Percentiles rank a stretch among this genome's conserved stretches.
Evolutionary conservation across 2,329 filamentous ascomycete species (phyloP).

Genomic region (Tolypocladium pustulatum): DNA sequence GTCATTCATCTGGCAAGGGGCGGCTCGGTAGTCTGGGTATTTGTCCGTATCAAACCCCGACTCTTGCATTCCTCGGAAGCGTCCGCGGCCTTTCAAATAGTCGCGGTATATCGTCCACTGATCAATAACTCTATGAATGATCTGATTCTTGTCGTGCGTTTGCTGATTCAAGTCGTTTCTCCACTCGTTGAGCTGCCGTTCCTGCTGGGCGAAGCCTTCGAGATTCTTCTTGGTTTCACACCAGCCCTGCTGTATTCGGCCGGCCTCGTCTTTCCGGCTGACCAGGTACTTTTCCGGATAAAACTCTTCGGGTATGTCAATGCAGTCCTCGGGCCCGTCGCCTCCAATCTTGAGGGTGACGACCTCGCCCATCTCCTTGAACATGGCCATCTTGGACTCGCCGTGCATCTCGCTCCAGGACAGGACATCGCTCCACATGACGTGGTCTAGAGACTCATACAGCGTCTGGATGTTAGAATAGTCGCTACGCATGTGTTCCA

Average conservation of each 20-base stretch:
- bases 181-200: slow-evolving; percentile 16
- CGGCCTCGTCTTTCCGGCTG: slow-evolving; percentile 32
- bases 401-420: slow-evolving; percentile 22
- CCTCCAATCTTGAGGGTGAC: slow-evolving; percentile 35
- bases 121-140: slow-evolving; percentile 17
- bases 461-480: slow-evolving; percentile 29
- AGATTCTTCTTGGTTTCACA: slow-evolving; percentile 19
- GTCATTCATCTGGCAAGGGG: slow-evolving; percentile 24
- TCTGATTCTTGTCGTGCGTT: slow-evolving; percentile 16
- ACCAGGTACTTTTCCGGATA: slow-evolving; percentile 45
- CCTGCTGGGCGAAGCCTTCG: slow-evolving; percentile 11
- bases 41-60: slow-evolving; percentile 26
- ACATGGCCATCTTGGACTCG: slow-evolving; percentile 29
- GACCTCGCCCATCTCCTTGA: slow-evolving; percentile 38
- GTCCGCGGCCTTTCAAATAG: slow-evolving; percentile 24
- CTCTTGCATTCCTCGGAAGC: slow-evolving; percentile 25
- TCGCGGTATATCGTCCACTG: slow-evolving; percentile 21
- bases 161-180: slow-evolving; percentile 14
- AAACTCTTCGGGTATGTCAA: slow-evolving; percentile 40
- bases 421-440: slow-evolving; percentile 36
- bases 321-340: slow-evolving; percentile 27
- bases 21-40: slow-evolving; percentile 27
- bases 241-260: slow-evolving; percentile 30
- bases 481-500: slow-evolving; percentile 24
- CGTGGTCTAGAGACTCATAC: slow-evolving; percentile 36